Base-by-base conservation (phyloP, 345 rosid species). In the Lepidium africanum region DNA sequence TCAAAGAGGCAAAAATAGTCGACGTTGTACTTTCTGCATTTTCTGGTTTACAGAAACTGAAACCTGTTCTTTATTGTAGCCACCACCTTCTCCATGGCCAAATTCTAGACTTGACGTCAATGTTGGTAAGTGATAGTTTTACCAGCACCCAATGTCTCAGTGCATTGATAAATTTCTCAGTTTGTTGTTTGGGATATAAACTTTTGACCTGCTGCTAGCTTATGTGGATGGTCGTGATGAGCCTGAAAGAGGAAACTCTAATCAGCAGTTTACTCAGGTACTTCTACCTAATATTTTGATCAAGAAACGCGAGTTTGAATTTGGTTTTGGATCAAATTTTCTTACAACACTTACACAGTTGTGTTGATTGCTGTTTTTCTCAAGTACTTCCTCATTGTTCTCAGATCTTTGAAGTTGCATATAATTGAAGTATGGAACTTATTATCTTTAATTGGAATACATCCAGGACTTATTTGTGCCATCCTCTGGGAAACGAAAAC, bases 181-280 rank as follows among this genome's bases (percentile, higher is more conserved):
- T 59, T 71, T 46, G 39, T 71, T 63, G 35, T 56, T 50, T 76
- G 59, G 51, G 40, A 49, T 65, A 53, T 42, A 52, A 47, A 70
- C 10, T 54, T 32, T n/a, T 61, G 54, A 32, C 64, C 62, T 67
- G 48, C 40, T 57, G 61, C 59, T 79, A 91, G 97, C 99, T 85
- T 94, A 91, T 16, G 95, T 82, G 77, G 96, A 91, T 85, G 93
- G 91, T 60, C 86, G 96, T 70, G 96, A 91, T 52, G 99, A 89
- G 62, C 85, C 65, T 16, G 96, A 94, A 61, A 86, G 91, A 82
- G 87, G 86, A 77, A 67, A 79, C 77, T 73, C 93, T 72, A 80
- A 69, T 39, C 97, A 91, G 80, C 81, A 93, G 65, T 78, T 77
- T 66, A 89, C 96, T 27, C 87, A 91, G 96, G 99, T 94, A 82